phyloP scores from a whole-genome alignment of 768 basidiomycete genomes.

The Mycena filopes region DNA sequence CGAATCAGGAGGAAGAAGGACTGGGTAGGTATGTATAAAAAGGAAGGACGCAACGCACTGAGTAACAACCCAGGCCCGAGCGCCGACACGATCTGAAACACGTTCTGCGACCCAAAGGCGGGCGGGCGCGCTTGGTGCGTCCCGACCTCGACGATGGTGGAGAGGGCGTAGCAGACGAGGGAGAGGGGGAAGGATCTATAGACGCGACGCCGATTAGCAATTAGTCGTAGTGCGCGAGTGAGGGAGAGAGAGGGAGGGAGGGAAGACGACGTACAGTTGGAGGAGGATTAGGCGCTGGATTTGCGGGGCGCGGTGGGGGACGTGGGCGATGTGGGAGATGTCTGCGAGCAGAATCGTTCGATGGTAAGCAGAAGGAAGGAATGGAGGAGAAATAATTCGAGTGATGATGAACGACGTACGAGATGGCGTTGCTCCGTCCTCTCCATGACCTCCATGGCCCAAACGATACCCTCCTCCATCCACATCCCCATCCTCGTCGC shows the following conservation, averaged over 20 bases:
- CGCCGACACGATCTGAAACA: slow-evolving; percentile 65
- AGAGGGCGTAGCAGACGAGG: slow-evolving; percentile 60
- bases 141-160: slow-evolving; percentile 62
- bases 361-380: no score
- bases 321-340: slow-evolving; percentile 35
- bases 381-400: no score
- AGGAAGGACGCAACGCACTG: slow-evolving; percentile 47
- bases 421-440: no score
- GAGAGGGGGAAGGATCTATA: slow-evolving; percentile 56
- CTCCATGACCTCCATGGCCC: no score
- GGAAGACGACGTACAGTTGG: slow-evolving; percentile 55
- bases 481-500: no score
- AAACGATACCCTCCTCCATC: no score
- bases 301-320: slow-evolving; percentile 50
- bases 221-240: background rate
- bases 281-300: slow-evolving; percentile 66
- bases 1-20: no score
- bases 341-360: slow-evolving; percentile 33
- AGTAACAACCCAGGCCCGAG: slow-evolving; percentile 71
- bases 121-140: slow-evolving; percentile 50
- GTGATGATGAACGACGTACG: no score
- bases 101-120: slow-evolving; percentile 73
- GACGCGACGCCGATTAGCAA: slow-evolving; percentile 27
- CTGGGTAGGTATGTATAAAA: no score
- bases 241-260: no score